Evolutionary conservation across 345 rosid species (phyloP), one percentile per base, ranked within the genome.

Genomic region (Salix viminalis): DNA sequence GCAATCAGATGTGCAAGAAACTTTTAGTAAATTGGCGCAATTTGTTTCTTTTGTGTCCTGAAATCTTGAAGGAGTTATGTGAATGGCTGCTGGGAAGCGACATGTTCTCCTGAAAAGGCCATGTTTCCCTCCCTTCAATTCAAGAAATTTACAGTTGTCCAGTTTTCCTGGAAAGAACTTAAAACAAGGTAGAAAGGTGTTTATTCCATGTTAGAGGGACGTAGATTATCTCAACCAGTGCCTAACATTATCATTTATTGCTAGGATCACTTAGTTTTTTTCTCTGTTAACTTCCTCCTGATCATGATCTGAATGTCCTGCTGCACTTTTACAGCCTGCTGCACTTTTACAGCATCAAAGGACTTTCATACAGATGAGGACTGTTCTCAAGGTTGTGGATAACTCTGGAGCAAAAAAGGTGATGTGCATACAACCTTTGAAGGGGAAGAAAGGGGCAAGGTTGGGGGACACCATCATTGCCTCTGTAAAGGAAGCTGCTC

Each of bases 301-400:
- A 9, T 37, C 28, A 23, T 3, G 34, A 30, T 58, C 23, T 44
- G 16, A 26, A n/a, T 37, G 1, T 62, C 44, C 21, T 18, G 42
- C 6, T 70, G 23, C 36, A 4, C 13, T 76, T 77, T 74, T 80
- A 76, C 87, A 88, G 90, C 44, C 21, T 18, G 42, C 6, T 70
- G 23, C 34, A 4, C 13, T 77, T 77, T 74, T 80, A 76, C 87
- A 88, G 90, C 91, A 91, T 56, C 76, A 74, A 67, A 91, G 98
- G 86, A 92, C 93, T 67, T 94, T 96, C 68, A 90, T 90, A 70
- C 98, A 96, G 83, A 96, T 94, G 93, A 89, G 98, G 71, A 94
- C 91, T 0, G 89, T 92, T 70, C 93, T 92, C 41, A 89, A 96
- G 83, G 97, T 91, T 2, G 94, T 86, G 73, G 98, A 96, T 86